phyloP scores from a whole-genome alignment of 176 grass and related monocot species.

The Musa schizocarpa region DNA sequence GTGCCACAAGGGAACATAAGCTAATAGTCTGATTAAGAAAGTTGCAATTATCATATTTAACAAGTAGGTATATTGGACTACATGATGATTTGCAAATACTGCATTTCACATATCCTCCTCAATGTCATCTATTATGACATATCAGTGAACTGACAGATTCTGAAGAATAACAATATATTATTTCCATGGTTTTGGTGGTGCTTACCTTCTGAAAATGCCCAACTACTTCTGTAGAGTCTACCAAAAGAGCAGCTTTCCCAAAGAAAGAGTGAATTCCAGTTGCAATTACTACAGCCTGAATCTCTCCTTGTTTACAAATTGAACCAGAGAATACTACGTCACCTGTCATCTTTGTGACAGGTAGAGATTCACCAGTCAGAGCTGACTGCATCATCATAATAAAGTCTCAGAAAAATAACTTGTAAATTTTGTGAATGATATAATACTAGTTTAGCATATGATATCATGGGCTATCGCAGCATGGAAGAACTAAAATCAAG shows the following conservation, averaged over 20 bases:
- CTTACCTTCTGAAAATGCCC: conserved; percentile 81
- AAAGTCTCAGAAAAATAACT: background rate
- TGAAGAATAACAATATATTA: background rate
- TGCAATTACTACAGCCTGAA: conserved; percentile 58
- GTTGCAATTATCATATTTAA: background rate
- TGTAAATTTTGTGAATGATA: background rate
- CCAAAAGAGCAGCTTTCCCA: conserved; percentile 69
- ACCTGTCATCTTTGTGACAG: conserved; percentile 48
- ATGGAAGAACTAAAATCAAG: too few relatives aligned
- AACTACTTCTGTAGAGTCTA: conserved; percentile 57
- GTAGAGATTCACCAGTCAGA: conserved; percentile 75
- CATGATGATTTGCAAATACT: background rate
- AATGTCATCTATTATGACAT: background rate
- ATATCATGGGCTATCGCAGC: too few relatives aligned
- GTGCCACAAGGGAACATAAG: background rate
- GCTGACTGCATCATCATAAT: conserved; percentile 37
- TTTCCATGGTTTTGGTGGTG: background rate
- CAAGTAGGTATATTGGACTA: too few relatives aligned
- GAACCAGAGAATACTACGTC: conserved; percentile 61
- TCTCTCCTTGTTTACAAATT: conserved; percentile 78
- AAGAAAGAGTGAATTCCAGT: conserved; percentile 61
- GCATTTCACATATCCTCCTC: background rate
- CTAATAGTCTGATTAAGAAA: background rate
- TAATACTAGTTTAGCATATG: background rate
- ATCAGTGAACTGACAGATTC: background rate